Conservation (phyloP, 148 eudicot species). For the Camellia lanceoleosa region DNA sequence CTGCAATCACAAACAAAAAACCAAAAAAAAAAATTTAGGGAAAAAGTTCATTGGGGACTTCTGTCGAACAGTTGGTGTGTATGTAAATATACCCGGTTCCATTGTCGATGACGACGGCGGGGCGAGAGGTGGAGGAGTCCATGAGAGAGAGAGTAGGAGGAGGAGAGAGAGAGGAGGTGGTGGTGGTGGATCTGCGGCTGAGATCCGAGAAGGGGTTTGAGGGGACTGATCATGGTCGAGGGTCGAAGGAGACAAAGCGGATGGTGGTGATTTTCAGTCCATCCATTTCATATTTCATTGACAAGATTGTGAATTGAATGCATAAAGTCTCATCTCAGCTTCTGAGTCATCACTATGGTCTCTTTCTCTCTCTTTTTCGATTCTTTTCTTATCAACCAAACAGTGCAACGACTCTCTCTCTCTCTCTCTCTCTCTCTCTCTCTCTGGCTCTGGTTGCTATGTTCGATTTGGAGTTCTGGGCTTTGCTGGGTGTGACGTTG, state of each 20-base stretch:
- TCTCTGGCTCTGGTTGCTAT: neutral
- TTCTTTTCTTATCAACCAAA: slow-evolving; percentile 33
- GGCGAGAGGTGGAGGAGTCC: slow-evolving; percentile 78
- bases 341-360: neutral
- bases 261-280: slow-evolving; percentile 1
- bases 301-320: slow-evolving; percentile 16
- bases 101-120: slow-evolving; percentile 89
- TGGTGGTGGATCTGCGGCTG: slow-evolving; percentile 45
- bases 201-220: slow-evolving; percentile 44
- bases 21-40: neutral
- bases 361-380: slow-evolving; percentile 12
- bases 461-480: too few species aligned
- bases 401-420: slow-evolving; percentile 8
- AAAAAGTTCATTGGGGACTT: slow-evolving; percentile 9
- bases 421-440: neutral
- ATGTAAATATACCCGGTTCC: slow-evolving; percentile 69
- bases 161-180: neutral
- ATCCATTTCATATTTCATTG: slow-evolving; percentile 24
- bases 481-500: too few species aligned
- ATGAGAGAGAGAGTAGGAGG: slow-evolving; percentile 26
- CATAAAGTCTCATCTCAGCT: slow-evolving; percentile 15
- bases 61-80: slow-evolving; percentile 22
- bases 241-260: slow-evolving; percentile 1
- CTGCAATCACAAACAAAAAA: slow-evolving; percentile 31
- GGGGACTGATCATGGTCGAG: slow-evolving; percentile 51